Conservation (phyloP, 495 filamentous ascomycete genomes). For the Melanomma pulvis-pyrius region DNA sequence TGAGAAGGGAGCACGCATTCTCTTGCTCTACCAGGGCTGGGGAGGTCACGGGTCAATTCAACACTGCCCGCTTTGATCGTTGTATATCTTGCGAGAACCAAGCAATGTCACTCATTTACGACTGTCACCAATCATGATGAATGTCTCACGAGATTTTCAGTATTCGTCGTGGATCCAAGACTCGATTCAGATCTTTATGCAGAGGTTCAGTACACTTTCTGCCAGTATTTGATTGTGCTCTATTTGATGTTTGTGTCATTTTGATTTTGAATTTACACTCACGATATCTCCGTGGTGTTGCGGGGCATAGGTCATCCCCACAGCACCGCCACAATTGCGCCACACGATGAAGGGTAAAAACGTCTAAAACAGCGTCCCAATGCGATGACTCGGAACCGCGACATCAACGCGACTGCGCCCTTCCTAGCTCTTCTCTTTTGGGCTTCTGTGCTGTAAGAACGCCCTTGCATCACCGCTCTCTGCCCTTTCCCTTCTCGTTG, state of each 20-base stretch:
- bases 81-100: too few relatives aligned
- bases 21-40: too few relatives aligned
- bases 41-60: too few relatives aligned
- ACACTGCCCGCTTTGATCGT: too few relatives aligned
- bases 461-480: background rate
- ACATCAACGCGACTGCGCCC: constrained; percentile 4
- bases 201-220: too few relatives aligned
- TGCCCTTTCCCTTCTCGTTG: background rate
- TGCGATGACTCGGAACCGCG: background rate
- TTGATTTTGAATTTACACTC: background rate
- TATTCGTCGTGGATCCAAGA: too few relatives aligned
- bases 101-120: too few relatives aligned
- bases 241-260: background rate
- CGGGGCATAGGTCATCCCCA: background rate
- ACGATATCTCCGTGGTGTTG: background rate
- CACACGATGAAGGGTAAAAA: background rate
- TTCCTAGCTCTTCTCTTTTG: constrained; percentile 4
- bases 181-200: too few relatives aligned
- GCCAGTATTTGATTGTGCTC: too few relatives aligned
- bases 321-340: constrained; percentile 14
- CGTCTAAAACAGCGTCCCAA: background rate
- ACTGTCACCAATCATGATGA: too few relatives aligned
- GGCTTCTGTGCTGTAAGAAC: constrained; percentile 5
- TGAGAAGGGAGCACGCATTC: too few relatives aligned
- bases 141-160: too few relatives aligned